These are phyloP conservation scores for Filobasidium floriforme DNA, from an alignment of 768 basidiomycete species.

Conservation along the genomic window DNA sequence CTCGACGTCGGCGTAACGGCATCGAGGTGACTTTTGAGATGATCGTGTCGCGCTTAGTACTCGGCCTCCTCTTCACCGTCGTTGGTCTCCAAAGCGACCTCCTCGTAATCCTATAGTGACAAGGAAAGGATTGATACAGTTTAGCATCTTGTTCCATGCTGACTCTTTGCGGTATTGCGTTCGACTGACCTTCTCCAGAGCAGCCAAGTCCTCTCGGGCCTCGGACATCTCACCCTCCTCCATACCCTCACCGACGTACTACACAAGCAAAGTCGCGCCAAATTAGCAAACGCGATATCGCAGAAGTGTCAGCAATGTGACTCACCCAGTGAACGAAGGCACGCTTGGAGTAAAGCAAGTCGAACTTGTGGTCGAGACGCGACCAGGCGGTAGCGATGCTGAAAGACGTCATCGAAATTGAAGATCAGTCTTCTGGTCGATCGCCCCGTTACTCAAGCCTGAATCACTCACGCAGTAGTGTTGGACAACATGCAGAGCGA, in stretches of 20 bases:
- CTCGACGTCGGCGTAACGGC: no score
- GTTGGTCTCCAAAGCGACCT: slow-evolving; percentile 46
- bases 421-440: slow-evolving; percentile 59
- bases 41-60: slow-evolving; percentile 34
- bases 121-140: neutral
- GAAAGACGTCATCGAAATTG: slow-evolving; percentile 33
- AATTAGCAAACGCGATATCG: slow-evolving; percentile 43
- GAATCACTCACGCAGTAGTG: slow-evolving; percentile 39
- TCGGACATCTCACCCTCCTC: slow-evolving; percentile 99
- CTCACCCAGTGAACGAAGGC: slow-evolving; percentile 49
- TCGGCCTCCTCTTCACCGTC: slow-evolving; percentile 46
- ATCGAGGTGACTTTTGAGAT: neutral
- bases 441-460: neutral
- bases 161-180: neutral
- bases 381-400: slow-evolving; percentile 86
- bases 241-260: slow-evolving; percentile 99
- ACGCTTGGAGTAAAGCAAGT: slow-evolving; percentile 82
- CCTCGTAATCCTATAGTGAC: slow-evolving; percentile 43
- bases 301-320: neutral
- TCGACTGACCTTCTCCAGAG: slow-evolving; percentile 76
- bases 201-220: slow-evolving; percentile 95
- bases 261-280: slow-evolving; percentile 39
- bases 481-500: slow-evolving; percentile 97
- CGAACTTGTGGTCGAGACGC: slow-evolving; percentile 93
- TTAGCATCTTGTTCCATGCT: slow-evolving; percentile 3